phyloP scores from a whole-genome alignment of 495 filamentous ascomycete genomes.

The Niebla homalea region DNA sequence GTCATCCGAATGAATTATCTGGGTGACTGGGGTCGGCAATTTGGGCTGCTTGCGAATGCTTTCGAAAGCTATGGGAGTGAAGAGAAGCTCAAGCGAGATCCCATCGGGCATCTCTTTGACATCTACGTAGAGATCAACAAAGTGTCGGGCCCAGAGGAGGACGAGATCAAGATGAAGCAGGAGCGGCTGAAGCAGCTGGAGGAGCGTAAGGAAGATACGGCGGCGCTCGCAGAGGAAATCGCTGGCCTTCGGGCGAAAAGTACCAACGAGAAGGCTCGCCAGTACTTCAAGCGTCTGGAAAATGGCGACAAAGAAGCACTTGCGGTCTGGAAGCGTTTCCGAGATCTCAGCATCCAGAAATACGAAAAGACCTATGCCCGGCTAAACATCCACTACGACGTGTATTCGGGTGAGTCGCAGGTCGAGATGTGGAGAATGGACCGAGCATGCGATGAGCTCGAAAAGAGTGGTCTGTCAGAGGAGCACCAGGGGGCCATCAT shows the following conservation, averaged over 20 bases:
- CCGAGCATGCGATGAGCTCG: slow-evolving; percentile 46
- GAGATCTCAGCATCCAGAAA: slow-evolving; percentile 74
- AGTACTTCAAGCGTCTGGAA: slow-evolving; percentile 90
- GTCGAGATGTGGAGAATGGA: slow-evolving; percentile 75
- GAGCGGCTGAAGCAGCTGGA: slow-evolving; percentile 40
- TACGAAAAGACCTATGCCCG: slow-evolving; percentile 74
- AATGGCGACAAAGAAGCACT: slow-evolving; percentile 64
- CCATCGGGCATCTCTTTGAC: slow-evolving; percentile 55
- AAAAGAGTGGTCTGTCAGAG: slow-evolving; percentile 59
- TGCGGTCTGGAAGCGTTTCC: slow-evolving; percentile 73
- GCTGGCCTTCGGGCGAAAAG: slow-evolving; percentile 39
- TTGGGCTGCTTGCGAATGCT: slow-evolving; percentile 55
- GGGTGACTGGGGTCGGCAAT: slow-evolving; percentile 68
- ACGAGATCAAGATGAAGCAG: slow-evolving; percentile 42
- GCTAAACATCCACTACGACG: slow-evolving; percentile 85
- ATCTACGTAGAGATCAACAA: slow-evolving; percentile 56
- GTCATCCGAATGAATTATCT: slow-evolving; percentile 63
- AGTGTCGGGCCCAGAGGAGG: slow-evolving; percentile 37
- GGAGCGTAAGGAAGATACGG: slow-evolving; percentile 34
- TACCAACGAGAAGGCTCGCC: slow-evolving; percentile 50
- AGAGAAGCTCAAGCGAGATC: slow-evolving; percentile 45
- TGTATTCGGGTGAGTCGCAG: slow-evolving; percentile 91
- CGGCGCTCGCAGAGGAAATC: slow-evolving; percentile 36
- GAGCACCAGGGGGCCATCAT: slow-evolving; percentile 80
- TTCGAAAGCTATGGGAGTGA: slow-evolving; percentile 53